These are phyloP conservation scores for Pestalotiopsis sp. DNA, from an alignment of 2,329 filamentous ascomycete genomes.

Conservation along the genomic window DNA sequence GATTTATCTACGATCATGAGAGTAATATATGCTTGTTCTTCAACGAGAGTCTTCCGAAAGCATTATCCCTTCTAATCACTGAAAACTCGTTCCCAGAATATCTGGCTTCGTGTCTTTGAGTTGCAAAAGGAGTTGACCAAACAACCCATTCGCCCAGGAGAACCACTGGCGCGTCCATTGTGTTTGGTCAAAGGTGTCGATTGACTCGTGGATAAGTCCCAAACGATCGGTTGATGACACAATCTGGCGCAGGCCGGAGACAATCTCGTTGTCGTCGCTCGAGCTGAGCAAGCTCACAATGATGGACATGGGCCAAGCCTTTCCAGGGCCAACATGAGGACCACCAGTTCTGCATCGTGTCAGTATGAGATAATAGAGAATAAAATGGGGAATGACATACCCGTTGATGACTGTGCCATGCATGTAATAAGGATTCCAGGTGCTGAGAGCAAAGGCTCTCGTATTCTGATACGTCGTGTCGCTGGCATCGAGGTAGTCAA, in stretches of 20 bases:
- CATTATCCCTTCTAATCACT: conserved; percentile 18
- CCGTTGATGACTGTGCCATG: conserved; percentile 66
- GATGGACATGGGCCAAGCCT: conserved; percentile 60
- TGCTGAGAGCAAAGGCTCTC: conserved; percentile 74
- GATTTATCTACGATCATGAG: too few species aligned
- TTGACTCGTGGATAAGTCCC: conserved; percentile 80
- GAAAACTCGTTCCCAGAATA: conserved; percentile 40
- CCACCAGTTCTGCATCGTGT: conserved; percentile 50
- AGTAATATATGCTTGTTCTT: too few species aligned
- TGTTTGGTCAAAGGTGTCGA: conserved; percentile 64
- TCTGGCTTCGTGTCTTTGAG: conserved; percentile 71
- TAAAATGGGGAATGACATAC: conserved; percentile 3
- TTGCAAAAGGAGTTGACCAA: conserved; percentile 81
- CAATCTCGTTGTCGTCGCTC: conserved; percentile 75
- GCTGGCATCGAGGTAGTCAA: conserved; percentile 60
- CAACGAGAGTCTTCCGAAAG: too few species aligned
- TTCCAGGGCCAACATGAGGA: conserved; percentile 63
- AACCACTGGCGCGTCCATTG: conserved; percentile 59
- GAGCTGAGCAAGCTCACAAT: conserved; percentile 59
- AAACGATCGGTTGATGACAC: conserved; percentile 73
- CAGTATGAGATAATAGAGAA: background rate
- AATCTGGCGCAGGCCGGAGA: conserved; percentile 60
- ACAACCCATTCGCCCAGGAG: conserved; percentile 87
- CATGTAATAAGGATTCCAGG: conserved; percentile 79
- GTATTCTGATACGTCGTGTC: conserved; percentile 78